A percentile compares a stretch with the other conserved stretches of the same genome.
Evolutionary conservation across 192 early-diverging fungal genomes (phyloP).

Genomic region (Linnemannia zychae): DNA sequence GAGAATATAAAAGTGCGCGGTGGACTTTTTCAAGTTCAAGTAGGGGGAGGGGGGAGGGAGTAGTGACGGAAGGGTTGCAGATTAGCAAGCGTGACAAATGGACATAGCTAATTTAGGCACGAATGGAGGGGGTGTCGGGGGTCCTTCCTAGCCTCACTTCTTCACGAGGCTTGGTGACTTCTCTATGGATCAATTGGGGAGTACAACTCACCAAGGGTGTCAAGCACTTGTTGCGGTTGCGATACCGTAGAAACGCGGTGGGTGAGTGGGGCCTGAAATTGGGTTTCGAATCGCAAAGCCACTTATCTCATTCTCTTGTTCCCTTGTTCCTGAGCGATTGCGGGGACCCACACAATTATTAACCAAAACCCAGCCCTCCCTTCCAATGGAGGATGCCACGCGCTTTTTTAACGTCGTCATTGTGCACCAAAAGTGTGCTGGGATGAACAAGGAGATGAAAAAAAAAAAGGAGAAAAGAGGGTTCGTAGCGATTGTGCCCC

Average conservation of each 20-base stretch:
- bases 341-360: neutral
- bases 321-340: neutral
- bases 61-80: neutral
- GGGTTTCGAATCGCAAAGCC: neutral
- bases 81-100: slow-evolving; percentile 1
- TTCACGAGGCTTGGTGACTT: too few species aligned
- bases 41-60: too few species aligned
- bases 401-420: neutral
- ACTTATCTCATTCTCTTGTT: neutral
- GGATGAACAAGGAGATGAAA: neutral
- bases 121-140: too few species aligned
- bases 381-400: neutral
- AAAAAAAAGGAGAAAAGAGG: too few species aligned
- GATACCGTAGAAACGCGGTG: too few species aligned
- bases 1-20: neutral
- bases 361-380: neutral
- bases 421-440: neutral
- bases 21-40: neutral
- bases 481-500: neutral
- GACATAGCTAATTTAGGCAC: too few species aligned
- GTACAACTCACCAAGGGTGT: too few species aligned
- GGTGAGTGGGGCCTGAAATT: too few species aligned
- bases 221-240: too few species aligned
- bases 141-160: too few species aligned
- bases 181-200: too few species aligned